Evolutionary conservation across 768 basidiomycete species (phyloP).

Genomic region (Pleurotus djamor): DNA sequence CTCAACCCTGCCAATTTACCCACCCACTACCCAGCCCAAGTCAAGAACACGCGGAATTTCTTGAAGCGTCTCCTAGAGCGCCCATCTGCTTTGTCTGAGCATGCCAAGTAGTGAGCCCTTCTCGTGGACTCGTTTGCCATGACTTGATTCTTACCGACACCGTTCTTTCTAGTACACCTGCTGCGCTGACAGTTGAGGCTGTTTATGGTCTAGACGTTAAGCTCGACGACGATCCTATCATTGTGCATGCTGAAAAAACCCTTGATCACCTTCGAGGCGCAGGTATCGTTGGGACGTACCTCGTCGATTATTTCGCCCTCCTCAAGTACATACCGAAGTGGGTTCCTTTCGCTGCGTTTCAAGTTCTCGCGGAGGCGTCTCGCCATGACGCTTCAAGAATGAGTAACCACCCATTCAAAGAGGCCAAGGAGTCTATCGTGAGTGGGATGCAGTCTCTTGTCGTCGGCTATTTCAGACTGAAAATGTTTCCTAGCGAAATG

Average conservation of each 20-base stretch:
- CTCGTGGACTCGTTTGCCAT: background rate
- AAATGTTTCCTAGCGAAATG: constrained; percentile 8
- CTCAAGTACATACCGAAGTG: constrained; percentile 21
- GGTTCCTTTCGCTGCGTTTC: constrained; percentile 40
- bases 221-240: background rate
- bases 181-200: constrained; percentile 14
- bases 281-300: constrained; percentile 26
- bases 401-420: background rate
- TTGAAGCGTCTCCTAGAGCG: constrained; percentile 18
- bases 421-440: background rate
- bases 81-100: constrained; percentile 17
- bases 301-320: constrained; percentile 27
- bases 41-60: constrained; percentile 17
- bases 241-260: background rate
- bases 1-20: background rate
- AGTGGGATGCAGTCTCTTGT: no score
- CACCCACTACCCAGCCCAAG: constrained; percentile 11
- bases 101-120: constrained; percentile 18
- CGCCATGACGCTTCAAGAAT: background rate
- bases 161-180: background rate
- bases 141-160: background rate
- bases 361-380: constrained; percentile 14
- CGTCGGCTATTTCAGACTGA: constrained; percentile 11
- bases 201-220: constrained; percentile 22
- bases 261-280: constrained; percentile 25